phyloP scores from a whole-genome alignment of 352 stramenopile genomes.

The Phytophthora citrophthora region DNA sequence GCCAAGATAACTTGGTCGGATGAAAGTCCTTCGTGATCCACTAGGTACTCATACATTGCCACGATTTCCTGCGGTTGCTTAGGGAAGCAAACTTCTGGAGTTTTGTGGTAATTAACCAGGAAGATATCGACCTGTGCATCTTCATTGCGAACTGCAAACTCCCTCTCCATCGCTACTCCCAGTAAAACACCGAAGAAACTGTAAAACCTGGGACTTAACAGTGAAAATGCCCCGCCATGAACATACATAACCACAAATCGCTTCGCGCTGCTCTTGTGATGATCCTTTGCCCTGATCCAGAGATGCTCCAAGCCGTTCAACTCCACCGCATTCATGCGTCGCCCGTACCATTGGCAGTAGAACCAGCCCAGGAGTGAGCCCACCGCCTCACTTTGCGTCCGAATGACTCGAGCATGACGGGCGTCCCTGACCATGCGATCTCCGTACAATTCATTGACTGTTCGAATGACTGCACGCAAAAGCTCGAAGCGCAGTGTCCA shows the following conservation, averaged over 20 bases:
- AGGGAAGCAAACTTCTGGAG: conserved; percentile 45
- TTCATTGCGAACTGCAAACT: conserved; percentile 20
- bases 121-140: conserved; percentile 42
- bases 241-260: conserved; percentile 42
- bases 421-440: conserved; percentile 26
- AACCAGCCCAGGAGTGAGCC: conserved; percentile 30
- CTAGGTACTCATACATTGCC: conserved; percentile 40
- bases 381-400: conserved; percentile 28
- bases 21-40: conserved; percentile 29
- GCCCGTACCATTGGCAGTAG: conserved; percentile 18
- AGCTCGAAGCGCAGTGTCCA: conserved; percentile 56
- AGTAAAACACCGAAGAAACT: conserved; percentile 37
- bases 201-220: conserved; percentile 49
- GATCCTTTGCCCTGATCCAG: conserved; percentile 24
- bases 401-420: conserved; percentile 30
- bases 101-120: conserved; percentile 58
- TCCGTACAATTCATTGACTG: conserved; percentile 27
- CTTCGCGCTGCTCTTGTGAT: not conserved
- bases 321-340: conserved; percentile 16
- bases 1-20: conserved; percentile 42
- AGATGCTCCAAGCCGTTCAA: conserved; percentile 39
- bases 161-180: conserved; percentile 14
- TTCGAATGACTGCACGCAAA: conserved; percentile 23
- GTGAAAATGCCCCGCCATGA: conserved; percentile 50
- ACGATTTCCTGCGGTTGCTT: conserved; percentile 37